Base-by-base conservation (phyloP, 2,329 filamentous ascomycete species). In the Calonectria fujianensis region DNA sequence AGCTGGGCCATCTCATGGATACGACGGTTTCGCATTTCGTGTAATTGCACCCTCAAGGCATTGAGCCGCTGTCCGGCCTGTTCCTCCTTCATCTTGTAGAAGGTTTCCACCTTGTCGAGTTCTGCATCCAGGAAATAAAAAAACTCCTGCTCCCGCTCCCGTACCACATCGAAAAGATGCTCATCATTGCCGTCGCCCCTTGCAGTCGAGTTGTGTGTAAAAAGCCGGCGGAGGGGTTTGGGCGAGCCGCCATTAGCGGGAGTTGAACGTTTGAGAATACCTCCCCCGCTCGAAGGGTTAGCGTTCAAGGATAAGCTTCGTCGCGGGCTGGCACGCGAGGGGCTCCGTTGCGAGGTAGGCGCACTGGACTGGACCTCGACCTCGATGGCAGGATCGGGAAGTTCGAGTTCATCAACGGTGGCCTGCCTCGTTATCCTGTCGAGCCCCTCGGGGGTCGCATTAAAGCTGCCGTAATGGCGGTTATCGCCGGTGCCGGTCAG, bases 21-120 rank as follows among this genome's bases (percentile, higher is more conserved):
- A 29, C 96, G 92, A 18, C 94, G 91, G 83, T 97, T 95, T 57
- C 96, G 91, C 95, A 98, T 98, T 80, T 97, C 94, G 82, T 98
- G 96, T 39, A 99, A 89, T 83, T 99, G 97, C 67, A 96, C 92
- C 52, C 94, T 91, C 61, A 99, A 88, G 5, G 94, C 84, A 0
- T 88, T 86, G 31, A 98, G 87, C 2, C 96, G 91, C 70, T 93
- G 87, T 0, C 92, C 94, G 0, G 96, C 95, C 82, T 98, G 95
- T 35, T 94, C 90, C 82, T 99, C 97, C 82, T 98, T 98, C 78
- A 91, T 87, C 79, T 91, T 93, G 87, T 98, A 98, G 82, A 99
- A 99, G 0, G 88, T 86, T 82, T 99, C 96, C 14, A 99, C 95
- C 85, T 98, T 99, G n/a, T 93, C 89, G 18, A 99, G 88, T 85